phyloP scores from a whole-genome alignment of 768 basidiomycete genomes.

The Calocybe cyanea region DNA sequence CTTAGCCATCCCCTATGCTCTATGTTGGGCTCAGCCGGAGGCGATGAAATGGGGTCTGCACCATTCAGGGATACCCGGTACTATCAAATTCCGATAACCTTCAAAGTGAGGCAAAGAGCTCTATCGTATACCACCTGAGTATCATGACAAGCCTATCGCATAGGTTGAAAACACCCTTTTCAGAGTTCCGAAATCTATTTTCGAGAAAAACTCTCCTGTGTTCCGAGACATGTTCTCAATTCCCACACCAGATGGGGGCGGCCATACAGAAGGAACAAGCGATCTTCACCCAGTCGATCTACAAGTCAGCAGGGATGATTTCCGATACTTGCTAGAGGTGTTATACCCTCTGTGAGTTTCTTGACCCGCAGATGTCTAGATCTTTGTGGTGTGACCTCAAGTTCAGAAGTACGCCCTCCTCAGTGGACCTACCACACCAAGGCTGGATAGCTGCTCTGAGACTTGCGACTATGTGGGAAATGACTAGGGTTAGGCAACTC shows the following conservation, averaged over 20 bases:
- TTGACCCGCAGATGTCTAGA: background rate
- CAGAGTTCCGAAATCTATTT: slow-evolving; percentile 11
- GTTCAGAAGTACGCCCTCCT: slow-evolving; percentile 6
- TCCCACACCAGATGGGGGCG: slow-evolving; percentile 2
- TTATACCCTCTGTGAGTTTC: slow-evolving; percentile 15
- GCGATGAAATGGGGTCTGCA: background rate
- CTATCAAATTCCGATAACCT: slow-evolving; percentile 9
- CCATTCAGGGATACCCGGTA: slow-evolving; percentile 10
- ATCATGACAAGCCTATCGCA: background rate
- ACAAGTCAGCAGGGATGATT: slow-evolving; percentile 12
- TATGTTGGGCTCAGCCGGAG: background rate
- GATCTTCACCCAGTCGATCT: slow-evolving; percentile 10
- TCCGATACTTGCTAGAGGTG: slow-evolving; percentile 11
- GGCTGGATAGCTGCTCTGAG: slow-evolving; percentile 15
- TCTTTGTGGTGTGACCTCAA: background rate
- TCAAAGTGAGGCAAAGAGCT: slow-evolving; percentile 5
- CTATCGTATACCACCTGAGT: background rate
- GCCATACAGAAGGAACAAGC: slow-evolving; percentile 6
- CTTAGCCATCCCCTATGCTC: background rate
- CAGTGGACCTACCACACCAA: slow-evolving; percentile 3
- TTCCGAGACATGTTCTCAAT: slow-evolving; percentile 16
- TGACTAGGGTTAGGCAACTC: slow-evolving; percentile 12
- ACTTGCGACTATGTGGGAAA: slow-evolving; percentile 15
- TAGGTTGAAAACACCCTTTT: slow-evolving; percentile 18
- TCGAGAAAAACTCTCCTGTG: slow-evolving; percentile 10